Evolutionary conservation across 768 basidiomycete genomes (phyloP).

Genomic region (Collybiopsis luxurians): DNA sequence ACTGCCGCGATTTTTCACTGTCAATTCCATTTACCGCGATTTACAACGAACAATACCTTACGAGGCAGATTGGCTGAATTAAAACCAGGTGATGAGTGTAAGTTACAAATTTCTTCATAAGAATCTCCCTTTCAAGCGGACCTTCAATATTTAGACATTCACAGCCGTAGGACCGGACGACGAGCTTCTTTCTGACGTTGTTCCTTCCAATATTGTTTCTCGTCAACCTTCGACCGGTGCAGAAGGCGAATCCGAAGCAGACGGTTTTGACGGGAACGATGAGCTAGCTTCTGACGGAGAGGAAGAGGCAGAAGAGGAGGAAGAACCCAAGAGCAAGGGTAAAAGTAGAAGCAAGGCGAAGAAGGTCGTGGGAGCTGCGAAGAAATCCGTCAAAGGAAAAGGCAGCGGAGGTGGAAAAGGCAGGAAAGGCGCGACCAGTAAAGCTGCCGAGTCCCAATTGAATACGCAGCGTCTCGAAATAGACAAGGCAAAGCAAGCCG

Average conservation of each 20-base stretch:
- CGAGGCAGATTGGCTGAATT: no score
- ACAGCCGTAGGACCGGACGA: constrained; percentile 38
- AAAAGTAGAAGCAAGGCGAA: background rate
- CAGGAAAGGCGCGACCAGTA: constrained; percentile 47
- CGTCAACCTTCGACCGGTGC: constrained; percentile 72
- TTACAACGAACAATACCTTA: no score
- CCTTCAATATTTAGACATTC: background rate
- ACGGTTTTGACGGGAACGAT: constrained; percentile 55
- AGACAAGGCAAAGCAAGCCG: constrained; percentile 88
- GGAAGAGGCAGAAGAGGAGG: constrained; percentile 37
- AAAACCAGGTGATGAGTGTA: background rate
- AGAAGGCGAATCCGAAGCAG: constrained; percentile 70
- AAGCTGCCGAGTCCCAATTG: constrained; percentile 68
- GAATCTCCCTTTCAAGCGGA: background rate
- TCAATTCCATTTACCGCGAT: no score
- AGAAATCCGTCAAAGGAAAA: constrained; percentile 23
- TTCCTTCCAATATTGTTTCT: constrained; percentile 89
- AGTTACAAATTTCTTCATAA: background rate
- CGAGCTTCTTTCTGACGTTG: constrained; percentile 86
- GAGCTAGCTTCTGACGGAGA: constrained; percentile 57
- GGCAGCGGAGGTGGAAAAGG: constrained; percentile 27
- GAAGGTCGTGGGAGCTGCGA: background rate
- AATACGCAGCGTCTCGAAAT: constrained; percentile 74
- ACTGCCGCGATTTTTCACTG: no score
- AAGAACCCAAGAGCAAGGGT: constrained; percentile 10